phyloP scores from a whole-genome alignment of 2,329 filamentous ascomycete species.

The Diplodia seriata region DNA sequence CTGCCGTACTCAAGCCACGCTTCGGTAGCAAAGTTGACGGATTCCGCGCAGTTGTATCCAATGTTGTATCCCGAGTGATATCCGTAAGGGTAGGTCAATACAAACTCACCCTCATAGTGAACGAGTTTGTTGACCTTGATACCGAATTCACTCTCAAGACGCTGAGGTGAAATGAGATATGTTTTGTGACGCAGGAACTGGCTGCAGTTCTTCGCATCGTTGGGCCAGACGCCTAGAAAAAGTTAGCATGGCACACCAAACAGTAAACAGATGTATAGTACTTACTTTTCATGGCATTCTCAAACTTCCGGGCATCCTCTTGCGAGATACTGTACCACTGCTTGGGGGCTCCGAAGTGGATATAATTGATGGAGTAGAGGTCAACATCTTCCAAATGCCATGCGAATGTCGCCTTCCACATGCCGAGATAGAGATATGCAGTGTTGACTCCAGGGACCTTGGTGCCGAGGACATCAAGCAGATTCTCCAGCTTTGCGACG shows the following conservation, averaged over 20 bases:
- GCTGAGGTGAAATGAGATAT: slow-evolving; percentile 90
- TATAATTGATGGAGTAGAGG: slow-evolving; percentile 99
- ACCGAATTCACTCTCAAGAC: slow-evolving; percentile 84
- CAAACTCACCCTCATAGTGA: slow-evolving; percentile 95
- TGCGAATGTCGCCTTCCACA: slow-evolving; percentile 99
- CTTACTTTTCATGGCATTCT: slow-evolving; percentile 84
- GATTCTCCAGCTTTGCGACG: slow-evolving; percentile 88
- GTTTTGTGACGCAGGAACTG: slow-evolving; percentile 98
- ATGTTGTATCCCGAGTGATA: slow-evolving; percentile 98
- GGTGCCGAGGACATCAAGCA: slow-evolving; percentile 91
- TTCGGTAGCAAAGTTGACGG: slow-evolving; percentile 96
- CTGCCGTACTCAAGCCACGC: slow-evolving; percentile 95
- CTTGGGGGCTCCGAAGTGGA: slow-evolving; percentile 97
- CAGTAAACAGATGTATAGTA: background rate
- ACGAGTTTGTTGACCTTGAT: slow-evolving; percentile 97
- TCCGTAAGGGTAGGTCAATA: slow-evolving; percentile 97
- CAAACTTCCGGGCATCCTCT: slow-evolving; percentile 89
- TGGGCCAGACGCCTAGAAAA: slow-evolving; percentile 74
- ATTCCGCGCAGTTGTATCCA: slow-evolving; percentile 98
- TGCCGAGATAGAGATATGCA: slow-evolving; percentile 94
- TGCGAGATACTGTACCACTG: slow-evolving; percentile 99
- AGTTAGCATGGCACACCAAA: slow-evolving; percentile 23
- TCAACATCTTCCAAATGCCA: slow-evolving; percentile 99
- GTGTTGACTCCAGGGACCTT: slow-evolving; percentile 98
- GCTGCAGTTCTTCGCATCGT: slow-evolving; percentile 91